Base-by-base conservation (phyloP, 2,329 filamentous ascomycete species). In the Colletotrichum salicis region DNA sequence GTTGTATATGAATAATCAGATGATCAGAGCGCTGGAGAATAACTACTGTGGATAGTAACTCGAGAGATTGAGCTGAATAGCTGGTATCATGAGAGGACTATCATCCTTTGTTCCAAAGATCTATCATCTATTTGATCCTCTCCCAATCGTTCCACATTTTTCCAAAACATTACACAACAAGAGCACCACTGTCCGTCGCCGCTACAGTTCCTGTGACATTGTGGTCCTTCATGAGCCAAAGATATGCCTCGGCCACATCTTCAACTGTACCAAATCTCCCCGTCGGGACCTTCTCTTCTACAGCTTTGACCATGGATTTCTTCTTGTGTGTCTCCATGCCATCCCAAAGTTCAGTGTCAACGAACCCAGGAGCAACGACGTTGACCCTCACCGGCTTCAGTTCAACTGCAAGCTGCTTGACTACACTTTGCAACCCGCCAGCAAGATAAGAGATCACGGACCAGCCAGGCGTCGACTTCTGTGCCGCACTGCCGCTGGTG, bases 381-480 rank as follows among this genome's bases (percentile, higher is more conserved):
- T 80, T 80, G 60, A 79, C 75, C 13, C 79, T 76, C 27, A 77
- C 37, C 0, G 78, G 78, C 33, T 69, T 71, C 27, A 80, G 65
- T 52, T 80, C 78, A 1, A 80, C 71, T 1, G 79, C 79, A 5
- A 80, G 74, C 66, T 77, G 77, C 5, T 76, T 76, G 22, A 76
- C 73, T 24, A 80, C 68, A 24, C 75, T 77, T 11, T 63, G 70
- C 4, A 78, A 27, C 1, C 79, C 79, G 0, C 75, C 74, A 1
- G 51, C 75, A 6, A 77, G 66, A 61, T 67, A 78, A 4, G 66
- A 64, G 5, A 69, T 61, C 0, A 89, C 80, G 3, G 82, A 81
- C 87, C 87, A 91, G 27, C 86, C 82, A 0, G 85, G 82, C 0
- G 82, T 79, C 0, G 90, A 90, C 27, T 84, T 84, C 74, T 89